phyloP scores from a whole-genome alignment of 495 filamentous ascomycete genomes.

The Pyronema omphalodes region DNA sequence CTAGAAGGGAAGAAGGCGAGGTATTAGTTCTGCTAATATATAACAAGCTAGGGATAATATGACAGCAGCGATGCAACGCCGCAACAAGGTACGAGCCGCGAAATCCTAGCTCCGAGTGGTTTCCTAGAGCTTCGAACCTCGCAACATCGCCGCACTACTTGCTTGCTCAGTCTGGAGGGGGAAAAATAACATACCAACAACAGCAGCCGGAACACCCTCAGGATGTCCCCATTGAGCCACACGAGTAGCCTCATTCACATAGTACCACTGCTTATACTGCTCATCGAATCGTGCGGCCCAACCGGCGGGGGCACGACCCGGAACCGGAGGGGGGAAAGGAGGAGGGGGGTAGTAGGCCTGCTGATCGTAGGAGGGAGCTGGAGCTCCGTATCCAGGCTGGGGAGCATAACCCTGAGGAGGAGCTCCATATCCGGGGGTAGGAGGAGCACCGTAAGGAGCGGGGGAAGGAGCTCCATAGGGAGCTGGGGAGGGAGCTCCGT shows the following conservation, averaged over 20 bases:
- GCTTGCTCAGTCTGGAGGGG: background rate
- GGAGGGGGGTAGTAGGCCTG: constrained; percentile 8
- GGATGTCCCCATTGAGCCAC: constrained; percentile 11
- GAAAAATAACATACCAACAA: background rate
- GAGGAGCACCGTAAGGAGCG: constrained; percentile 4
- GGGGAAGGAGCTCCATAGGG: constrained; percentile 2
- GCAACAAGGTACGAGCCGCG: too few relatives aligned
- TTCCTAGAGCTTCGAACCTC: too few relatives aligned
- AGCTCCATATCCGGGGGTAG: background rate
- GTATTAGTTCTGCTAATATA: too few relatives aligned
- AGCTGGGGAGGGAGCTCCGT: background rate
- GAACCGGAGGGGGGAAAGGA: constrained; percentile 7
- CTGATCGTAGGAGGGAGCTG: background rate
- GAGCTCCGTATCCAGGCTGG: background rate
- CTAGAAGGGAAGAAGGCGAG: too few relatives aligned
- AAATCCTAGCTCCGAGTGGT: too few relatives aligned
- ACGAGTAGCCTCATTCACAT: constrained; percentile 10
- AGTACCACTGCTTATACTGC: constrained; percentile 11
- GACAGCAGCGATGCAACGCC: too few relatives aligned
- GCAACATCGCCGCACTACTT: too few relatives aligned
- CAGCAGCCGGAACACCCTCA: background rate
- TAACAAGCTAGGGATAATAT: too few relatives aligned
- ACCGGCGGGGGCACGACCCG: constrained; percentile 3
- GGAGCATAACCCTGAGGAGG: background rate
- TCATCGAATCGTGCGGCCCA: constrained; percentile 9